Base-by-base conservation (phyloP, 768 basidiomycete genomes). In the Pisolithus orientalis region DNA sequence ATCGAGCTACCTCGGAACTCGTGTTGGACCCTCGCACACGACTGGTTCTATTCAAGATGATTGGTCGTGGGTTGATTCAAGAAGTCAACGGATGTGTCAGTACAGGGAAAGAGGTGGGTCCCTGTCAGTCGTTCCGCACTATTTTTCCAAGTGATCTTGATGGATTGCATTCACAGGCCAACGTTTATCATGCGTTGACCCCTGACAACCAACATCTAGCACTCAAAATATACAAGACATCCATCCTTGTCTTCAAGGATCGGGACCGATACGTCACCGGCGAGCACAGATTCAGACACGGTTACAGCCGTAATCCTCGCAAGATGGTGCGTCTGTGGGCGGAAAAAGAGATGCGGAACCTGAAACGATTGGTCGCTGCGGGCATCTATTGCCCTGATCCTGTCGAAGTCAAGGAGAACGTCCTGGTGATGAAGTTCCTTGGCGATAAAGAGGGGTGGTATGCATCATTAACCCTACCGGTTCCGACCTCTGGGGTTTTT, bases 291-390 rank as follows among this genome's bases (percentile, higher is more conserved):
- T 98, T 98, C 73, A 79, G 91, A 45, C 80, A 85, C 51, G 94
- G 94, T 25, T 92, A 92, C 69, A 84, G 86, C 52, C 84, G 80
- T 55, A 99, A 98, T 65, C 95, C 96, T 14, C 82, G 96, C 27
- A 99, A 99, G 72, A 98, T 99, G 95, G 94, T 99, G 17, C 80
- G 93, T 14, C 70, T 98, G 3, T 99, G 96, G 96, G 96, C 96
- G 2, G 96, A 99, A 70, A 99, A 99, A 72, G 96, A 99, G 69
- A 88, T 97, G 87, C 83, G 96, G 24, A 99, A 99, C 65, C 72
- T 99, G 55, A 86, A 87, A 64, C 80, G 96, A 31, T 71, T 99
- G 44, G 76, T 80, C 8, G 71, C 83, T n/a, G 90, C 90, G 17
- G 94, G 90, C 0, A 81, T 99, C 47, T 77, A 78, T 44, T 90